phyloP scores from a whole-genome alignment of 2,329 filamentous ascomycete species.

The Calonectria hawksworthii region DNA sequence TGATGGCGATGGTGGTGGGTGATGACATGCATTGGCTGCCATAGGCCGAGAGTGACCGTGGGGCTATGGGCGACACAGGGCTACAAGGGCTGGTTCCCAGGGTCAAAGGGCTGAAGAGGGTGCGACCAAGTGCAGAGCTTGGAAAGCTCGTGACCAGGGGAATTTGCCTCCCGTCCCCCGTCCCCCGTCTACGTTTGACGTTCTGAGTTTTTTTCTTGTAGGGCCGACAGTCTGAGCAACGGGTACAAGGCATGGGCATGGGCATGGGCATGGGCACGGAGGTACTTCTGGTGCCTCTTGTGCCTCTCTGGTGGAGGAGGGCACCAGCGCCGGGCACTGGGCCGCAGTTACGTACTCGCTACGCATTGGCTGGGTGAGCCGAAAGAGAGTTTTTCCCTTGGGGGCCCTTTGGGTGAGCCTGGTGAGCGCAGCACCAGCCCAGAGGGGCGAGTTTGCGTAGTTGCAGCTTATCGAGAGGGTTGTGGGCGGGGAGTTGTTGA shows the following conservation, averaged over 20 bases:
- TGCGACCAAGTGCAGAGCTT: conserved; percentile 9
- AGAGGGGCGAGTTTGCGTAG: background rate
- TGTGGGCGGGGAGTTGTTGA: conserved; percentile 25
- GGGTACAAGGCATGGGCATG: background rate
- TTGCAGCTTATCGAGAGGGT: conserved; percentile 7
- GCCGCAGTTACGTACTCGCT: conserved; percentile 1
- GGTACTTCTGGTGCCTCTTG: background rate
- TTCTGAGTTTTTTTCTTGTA: background rate
- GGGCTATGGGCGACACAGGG: conserved; percentile 1
- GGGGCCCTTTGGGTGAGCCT: background rate
- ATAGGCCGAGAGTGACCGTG: conserved; percentile 7
- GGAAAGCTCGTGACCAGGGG: conserved; percentile 13
- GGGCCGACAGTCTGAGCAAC: conserved; percentile 2
- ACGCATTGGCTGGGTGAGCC: conserved; percentile 4
- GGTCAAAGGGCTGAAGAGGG: conserved; percentile 2
- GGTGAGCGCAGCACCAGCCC: background rate
- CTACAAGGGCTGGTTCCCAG: conserved; percentile 2
- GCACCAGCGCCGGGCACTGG: background rate
- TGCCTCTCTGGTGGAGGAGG: background rate
- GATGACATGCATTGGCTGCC: conserved; percentile 24
- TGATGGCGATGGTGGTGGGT: background rate
- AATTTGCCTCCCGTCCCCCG: conserved; percentile 5
- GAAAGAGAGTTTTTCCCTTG: background rate
- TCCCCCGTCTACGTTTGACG: background rate
- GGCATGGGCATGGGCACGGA: background rate